Base-by-base conservation (phyloP, 805 yeast genomes). In the Metschnikowia shivogae region DNA sequence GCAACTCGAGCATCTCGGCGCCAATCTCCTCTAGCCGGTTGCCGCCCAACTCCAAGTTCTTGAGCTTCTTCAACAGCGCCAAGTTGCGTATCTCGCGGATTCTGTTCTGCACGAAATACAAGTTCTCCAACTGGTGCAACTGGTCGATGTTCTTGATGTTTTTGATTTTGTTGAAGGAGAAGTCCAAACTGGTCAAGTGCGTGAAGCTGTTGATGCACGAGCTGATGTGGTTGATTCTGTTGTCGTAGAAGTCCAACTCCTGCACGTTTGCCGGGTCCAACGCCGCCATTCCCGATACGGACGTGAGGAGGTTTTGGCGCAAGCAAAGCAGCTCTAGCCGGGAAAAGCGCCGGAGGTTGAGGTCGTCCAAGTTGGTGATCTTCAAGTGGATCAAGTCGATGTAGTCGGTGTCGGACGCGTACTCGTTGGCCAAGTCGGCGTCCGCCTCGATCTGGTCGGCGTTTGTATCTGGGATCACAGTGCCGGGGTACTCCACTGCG, bases 161-260 rank as follows among this genome's bases (percentile, higher is more conserved):
- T 56, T 85, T 83, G 59, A 92, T 87, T 60, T 84, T 86, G 65
- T 93, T 93, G 68, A 93, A 93, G 20, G 96, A 86, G 22, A 93
- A 72, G 66, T 93, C 99, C 55, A 93, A 70, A 43, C 60, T 74
- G 45, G 64, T 74, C 49, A 89, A 65, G 32, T 78, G 76, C 3
- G 60, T 65, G 53, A 89, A 76, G 39, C 80, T 78, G 49, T 76
- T 80, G 14, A 89, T 60, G 56, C 80, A 83, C 37, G 82, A 80
- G 4, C 90, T 82, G 42, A 93, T 88, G 60, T 89, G 97, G 52
- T 83, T 81, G 56, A 93, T 85, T 55, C 96, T 72, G 65, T 93
- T 93, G 65, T 93, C 99, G 61, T 93, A 93, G 28, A 90, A 72
- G 63, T 93, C 99, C 47, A 93, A 67, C 48, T 89, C 93, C 52